Percentiles rank a stretch among this genome's conserved stretches.
phyloP scores from a whole-genome alignment of 2,329 filamentous ascomycete genomes.

The Colletotrichum sidae region DNA sequence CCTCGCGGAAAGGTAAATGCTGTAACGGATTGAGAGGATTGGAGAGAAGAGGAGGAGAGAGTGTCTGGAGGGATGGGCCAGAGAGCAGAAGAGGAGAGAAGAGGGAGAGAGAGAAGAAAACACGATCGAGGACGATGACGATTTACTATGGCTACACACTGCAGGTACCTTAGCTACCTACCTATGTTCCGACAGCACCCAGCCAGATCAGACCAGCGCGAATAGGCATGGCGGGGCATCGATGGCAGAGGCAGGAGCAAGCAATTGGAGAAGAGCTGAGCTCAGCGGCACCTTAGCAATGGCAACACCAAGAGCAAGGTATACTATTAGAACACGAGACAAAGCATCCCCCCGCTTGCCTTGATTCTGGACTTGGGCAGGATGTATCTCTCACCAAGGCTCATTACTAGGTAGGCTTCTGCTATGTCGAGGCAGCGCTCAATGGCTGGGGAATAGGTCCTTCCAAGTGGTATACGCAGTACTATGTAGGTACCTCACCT shows the following conservation, averaged over 20 bases:
- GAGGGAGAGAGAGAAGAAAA: conserved; percentile 4
- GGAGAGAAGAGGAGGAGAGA: conserved; percentile 10
- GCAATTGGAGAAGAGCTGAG: not conserved
- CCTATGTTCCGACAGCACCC: not conserved
- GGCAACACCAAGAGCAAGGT: not conserved
- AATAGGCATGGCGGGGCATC: not conserved
- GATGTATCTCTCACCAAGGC: no score
- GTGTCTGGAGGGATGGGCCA: not conserved
- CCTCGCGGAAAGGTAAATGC: not conserved
- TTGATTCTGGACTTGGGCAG: no score
- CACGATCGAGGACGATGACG: conserved; percentile 18
- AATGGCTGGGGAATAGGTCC: not conserved
- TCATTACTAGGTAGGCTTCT: no score
- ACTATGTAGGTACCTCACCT: not conserved
- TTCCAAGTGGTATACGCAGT: not conserved
- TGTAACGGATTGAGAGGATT: not conserved
- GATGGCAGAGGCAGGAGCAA: not conserved
- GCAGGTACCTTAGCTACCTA: not conserved
- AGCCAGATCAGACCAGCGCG: conserved; percentile 5
- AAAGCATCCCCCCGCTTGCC: not conserved
- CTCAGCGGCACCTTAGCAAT: not conserved
- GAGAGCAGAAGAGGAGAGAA: not conserved
- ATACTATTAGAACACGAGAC: not conserved
- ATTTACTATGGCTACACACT: conserved; percentile 4
- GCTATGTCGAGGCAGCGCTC: no score